Evolutionary conservation across 208 protist genomes (phyloP).

Genomic region (Tetramitus jugosus): DNA sequence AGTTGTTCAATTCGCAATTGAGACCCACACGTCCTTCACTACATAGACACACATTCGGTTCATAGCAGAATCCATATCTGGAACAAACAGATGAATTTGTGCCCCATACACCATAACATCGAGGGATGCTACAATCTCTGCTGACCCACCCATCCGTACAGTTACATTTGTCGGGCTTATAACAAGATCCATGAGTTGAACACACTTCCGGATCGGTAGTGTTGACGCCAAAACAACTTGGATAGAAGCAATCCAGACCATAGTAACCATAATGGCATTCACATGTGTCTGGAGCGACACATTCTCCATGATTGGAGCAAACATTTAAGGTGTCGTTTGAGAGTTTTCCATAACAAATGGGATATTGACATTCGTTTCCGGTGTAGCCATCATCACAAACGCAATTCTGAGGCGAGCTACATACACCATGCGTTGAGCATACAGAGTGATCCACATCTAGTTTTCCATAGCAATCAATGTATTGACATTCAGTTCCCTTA

Average conservation of each 20-base stretch:
- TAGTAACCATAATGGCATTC: background rate
- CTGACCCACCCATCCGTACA: background rate
- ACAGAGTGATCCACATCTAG: background rate
- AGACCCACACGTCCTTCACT: background rate
- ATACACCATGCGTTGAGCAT: background rate
- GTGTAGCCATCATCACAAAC: background rate
- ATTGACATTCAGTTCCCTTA: too few relatives aligned
- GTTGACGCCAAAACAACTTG: too few relatives aligned
- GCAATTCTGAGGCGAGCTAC: background rate
- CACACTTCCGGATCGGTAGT: background rate
- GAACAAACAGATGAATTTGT: background rate
- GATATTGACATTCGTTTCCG: background rate
- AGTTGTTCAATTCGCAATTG: background rate
- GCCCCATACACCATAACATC: background rate
- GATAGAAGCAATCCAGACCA: too few relatives aligned
- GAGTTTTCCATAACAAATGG: background rate
- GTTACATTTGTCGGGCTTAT: background rate
- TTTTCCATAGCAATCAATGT: background rate
- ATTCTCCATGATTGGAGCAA: background rate
- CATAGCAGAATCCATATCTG: background rate
- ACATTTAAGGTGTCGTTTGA: background rate
- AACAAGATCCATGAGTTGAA: background rate
- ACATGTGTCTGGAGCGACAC: background rate
- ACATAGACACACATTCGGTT: background rate
- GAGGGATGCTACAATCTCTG: background rate